phyloP scores from a whole-genome alignment of 192 early-diverging fungal genomes.

The Backusella tuberculispora region DNA sequence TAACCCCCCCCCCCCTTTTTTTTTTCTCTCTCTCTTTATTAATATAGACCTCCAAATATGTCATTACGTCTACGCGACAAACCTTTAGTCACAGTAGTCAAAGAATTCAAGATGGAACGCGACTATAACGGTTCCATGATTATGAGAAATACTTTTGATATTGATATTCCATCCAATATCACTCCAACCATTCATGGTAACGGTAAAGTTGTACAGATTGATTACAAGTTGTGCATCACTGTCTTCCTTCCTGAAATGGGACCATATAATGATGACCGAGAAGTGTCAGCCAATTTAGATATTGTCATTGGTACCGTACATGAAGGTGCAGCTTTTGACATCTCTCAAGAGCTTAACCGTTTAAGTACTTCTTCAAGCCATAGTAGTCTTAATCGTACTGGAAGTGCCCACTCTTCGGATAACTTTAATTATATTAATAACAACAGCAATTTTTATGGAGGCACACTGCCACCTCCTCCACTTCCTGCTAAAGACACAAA shows the following conservation, averaged over 20 bases:
- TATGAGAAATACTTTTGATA: background rate
- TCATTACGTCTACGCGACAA: background rate
- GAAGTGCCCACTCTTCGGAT: too few species aligned
- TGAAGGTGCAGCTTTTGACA: background rate
- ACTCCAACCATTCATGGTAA: background rate
- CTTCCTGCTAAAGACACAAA: too few species aligned
- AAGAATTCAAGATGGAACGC: background rate
- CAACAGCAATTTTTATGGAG: too few species aligned
- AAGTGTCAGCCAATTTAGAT: background rate
- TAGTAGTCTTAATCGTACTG: background rate
- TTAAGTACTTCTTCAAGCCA: background rate
- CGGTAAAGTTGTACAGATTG: background rate
- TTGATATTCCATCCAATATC: background rate
- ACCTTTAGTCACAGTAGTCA: background rate
- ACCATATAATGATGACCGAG: background rate
- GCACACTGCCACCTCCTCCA: too few species aligned
- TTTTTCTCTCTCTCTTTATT: too few species aligned
- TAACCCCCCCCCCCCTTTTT: too few species aligned
- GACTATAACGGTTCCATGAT: background rate
- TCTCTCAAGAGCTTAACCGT: background rate
- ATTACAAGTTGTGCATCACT: background rate
- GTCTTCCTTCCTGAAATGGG: background rate
- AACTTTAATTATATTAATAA: too few species aligned
- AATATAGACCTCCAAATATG: background rate
- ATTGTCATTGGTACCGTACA: conserved; percentile 8